These are phyloP conservation scores for Entomortierella chlamydospora DNA, from an alignment of 192 early-diverging fungal species.

Conservation along the genomic window DNA sequence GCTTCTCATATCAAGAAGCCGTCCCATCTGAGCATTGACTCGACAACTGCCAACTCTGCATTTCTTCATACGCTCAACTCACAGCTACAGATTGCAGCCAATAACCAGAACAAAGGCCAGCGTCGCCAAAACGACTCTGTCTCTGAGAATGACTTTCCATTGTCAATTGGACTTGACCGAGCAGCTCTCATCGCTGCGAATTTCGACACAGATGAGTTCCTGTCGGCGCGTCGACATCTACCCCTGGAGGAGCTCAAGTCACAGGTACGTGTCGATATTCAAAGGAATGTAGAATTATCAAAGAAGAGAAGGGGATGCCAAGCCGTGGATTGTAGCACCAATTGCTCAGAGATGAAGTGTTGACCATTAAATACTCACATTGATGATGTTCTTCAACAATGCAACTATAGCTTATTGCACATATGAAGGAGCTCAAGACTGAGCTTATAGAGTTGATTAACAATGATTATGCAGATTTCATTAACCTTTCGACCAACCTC, in stretches of 20 bases:
- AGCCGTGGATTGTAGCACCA: no score
- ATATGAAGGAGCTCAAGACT: constrained; percentile 71
- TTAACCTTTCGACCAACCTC: constrained; percentile 82
- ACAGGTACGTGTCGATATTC: constrained; percentile 33
- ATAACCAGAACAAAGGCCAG: constrained; percentile 13
- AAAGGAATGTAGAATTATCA: no score
- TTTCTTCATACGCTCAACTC: constrained; percentile 47
- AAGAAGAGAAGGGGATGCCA: no score
- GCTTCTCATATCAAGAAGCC: constrained; percentile 17
- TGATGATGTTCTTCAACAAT: neutral
- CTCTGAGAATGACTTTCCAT: constrained; percentile 35
- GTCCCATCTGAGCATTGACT: constrained; percentile 48
- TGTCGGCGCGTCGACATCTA: constrained; percentile 74
- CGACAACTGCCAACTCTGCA: constrained; percentile 25
- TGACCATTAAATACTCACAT: neutral
- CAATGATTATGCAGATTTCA: constrained; percentile 84
- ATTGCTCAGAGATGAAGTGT: neutral
- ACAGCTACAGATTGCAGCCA: constrained; percentile 43
- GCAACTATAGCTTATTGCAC: constrained; percentile 63
- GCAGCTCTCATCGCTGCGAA: constrained; percentile 54
- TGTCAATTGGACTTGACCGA: constrained; percentile 55
- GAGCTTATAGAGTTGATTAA: constrained; percentile 86
- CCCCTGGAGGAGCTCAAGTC: constrained; percentile 73
- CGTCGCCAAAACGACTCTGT: constrained; percentile 1
- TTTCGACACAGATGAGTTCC: constrained; percentile 71